phyloP scores from a whole-genome alignment of 345 rosid genomes.

The Melaleuca alternifolia region DNA sequence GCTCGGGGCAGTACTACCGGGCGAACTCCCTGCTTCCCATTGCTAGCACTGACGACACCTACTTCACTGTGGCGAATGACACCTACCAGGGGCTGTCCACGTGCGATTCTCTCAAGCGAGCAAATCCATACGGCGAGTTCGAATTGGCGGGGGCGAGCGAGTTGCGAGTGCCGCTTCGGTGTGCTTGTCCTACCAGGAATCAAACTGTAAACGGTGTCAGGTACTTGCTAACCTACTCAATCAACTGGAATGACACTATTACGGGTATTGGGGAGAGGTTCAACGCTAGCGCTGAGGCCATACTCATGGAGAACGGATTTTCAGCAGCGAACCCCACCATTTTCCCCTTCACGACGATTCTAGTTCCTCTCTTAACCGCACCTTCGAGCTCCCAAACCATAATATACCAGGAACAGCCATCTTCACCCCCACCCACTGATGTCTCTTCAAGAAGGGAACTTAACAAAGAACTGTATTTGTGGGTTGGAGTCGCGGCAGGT shows the following conservation, averaged over 20 bases:
- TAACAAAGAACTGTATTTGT: constrained; percentile 7
- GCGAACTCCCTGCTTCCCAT: constrained; percentile 15
- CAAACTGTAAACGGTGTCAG: constrained; percentile 23
- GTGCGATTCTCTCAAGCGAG: constrained; percentile 18
- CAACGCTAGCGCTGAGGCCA: constrained; percentile 9
- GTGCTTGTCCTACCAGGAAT: constrained; percentile 38
- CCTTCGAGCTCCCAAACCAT: constrained; percentile 30
- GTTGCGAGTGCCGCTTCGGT: constrained; percentile 27
- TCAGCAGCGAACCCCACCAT: constrained; percentile 6
- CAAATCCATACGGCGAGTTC: not conserved
- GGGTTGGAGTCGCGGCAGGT: constrained; percentile 17
- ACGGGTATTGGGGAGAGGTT: constrained; percentile 21
- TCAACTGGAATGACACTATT: constrained; percentile 16
- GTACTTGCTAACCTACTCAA: constrained; percentile 28
- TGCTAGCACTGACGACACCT: not conserved
- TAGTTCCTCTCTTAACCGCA: constrained; percentile 20
- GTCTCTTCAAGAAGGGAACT: constrained; percentile 2
- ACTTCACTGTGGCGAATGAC: constrained; percentile 3
- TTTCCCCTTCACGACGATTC: constrained; percentile 35
- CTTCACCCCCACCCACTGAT: constrained; percentile 10
- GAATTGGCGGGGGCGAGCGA: constrained; percentile 3
- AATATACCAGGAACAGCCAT: not conserved
- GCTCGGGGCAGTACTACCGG: constrained; percentile 19
- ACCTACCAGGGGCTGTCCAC: constrained; percentile 26
- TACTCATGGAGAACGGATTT: constrained; percentile 26